Conservation (phyloP, 306 rosid genomes). For the Sesbania bispinosa region DNA sequence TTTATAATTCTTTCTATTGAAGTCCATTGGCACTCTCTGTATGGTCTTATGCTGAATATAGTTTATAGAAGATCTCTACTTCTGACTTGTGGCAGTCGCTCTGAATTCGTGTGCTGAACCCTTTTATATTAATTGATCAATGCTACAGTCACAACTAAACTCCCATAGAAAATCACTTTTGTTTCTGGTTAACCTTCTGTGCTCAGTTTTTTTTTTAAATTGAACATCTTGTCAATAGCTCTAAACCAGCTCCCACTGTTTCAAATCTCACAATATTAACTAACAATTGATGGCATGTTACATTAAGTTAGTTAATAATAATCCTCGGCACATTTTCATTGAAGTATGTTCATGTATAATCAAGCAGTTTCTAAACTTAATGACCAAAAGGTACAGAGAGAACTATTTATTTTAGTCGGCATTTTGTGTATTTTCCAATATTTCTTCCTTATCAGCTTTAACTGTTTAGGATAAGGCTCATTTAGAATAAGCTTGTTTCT, state of each 20-base stretch:
- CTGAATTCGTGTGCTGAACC: neutral
- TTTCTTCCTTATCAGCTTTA: neutral
- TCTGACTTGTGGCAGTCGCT: conserved; percentile 18
- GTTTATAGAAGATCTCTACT: neutral
- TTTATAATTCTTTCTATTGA: conserved; percentile 53
- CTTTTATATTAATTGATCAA: neutral
- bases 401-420: neutral
- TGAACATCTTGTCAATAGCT: neutral
- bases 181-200: neutral
- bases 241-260: neutral
- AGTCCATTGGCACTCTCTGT: conserved; percentile 21
- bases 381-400: neutral
- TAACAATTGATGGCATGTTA: neutral
- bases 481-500: neutral
- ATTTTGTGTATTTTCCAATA: neutral
- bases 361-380: neutral
- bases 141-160: neutral
- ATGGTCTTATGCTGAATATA: conserved; percentile 15
- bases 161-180: neutral
- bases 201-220: neutral
- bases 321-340: neutral
- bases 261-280: neutral
- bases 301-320: neutral
- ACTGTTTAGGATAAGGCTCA: neutral
- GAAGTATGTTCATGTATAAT: neutral